Evolutionary conservation across 345 rosid genomes (phyloP), one percentile per base, ranked within the genome.

Genomic region (Erucastrum elatum): DNA sequence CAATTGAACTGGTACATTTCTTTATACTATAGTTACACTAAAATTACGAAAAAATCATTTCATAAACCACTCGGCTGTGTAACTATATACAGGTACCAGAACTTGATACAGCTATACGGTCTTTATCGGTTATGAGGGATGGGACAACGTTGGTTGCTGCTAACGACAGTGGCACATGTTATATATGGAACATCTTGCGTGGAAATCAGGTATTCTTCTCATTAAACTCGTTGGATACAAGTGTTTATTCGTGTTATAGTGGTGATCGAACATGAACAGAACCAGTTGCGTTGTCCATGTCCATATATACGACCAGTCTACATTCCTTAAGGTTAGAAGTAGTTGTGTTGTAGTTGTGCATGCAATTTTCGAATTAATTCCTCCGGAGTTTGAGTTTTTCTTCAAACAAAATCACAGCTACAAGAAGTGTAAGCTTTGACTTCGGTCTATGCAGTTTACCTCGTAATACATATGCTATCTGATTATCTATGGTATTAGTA

Each of bases 101-200:
- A 82, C 93, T 86, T 72, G 94, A 87, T 85, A 90, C 92, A 25
- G 92, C 97, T 31, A 88, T 95, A 30, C 89, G 98, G 80, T 95
- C 96, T 66, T 82, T 91, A 79, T 88, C 96, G 8, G 91, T 93
- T 49, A 93, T 88, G 96, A 85, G 91, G 94, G 98, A 95, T 64
- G 97, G 99, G 70, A 90, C 96, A 83, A 80, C 90, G 86, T 91
- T 90, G 39, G 98, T 90, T 61, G 98, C 99, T 74, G 99, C 99
- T 66, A 93, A 93, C 64, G 86, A 93, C 64, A 85, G 74, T 72
- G 98, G 99, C 72, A 93, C 94, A 34, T 95, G 99, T 79, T 95
- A 90, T 77, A 91, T 91, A 66, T 93, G 98, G 97, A 91, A 94
- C 71, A 76, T 90, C 79, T 78, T 83, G 80, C 86, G 84, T 65